A percentile compares a stretch with the other conserved stretches of the same genome.
These are phyloP conservation scores for Lipomyces starkeyi DNA, from an alignment of 805 yeast genomes.

Conservation along the genomic window DNA sequence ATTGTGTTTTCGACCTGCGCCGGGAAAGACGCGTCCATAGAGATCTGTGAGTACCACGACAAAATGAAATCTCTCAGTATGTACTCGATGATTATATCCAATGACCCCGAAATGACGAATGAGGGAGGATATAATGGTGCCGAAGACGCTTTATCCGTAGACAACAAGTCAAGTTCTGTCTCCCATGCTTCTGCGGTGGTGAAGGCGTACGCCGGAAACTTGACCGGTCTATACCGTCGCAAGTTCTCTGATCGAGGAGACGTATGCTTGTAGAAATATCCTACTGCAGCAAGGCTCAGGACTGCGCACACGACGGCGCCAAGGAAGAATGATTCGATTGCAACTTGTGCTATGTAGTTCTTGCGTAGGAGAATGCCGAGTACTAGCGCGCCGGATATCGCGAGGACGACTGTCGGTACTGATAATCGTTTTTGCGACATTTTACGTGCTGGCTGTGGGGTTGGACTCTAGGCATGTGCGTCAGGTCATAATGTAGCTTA, in stretches of 20 bases:
- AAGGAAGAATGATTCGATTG: conserved; percentile 26
- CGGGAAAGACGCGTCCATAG: conserved; percentile 51
- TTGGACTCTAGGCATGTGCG: not conserved
- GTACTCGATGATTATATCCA: conserved; percentile 57
- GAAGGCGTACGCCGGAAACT: conserved; percentile 37
- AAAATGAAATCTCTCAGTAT: conserved; percentile 60
- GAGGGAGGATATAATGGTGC: conserved; percentile 53
- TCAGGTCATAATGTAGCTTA: conserved; percentile 11
- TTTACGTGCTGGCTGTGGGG: not conserved
- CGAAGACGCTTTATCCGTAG: conserved; percentile 24
- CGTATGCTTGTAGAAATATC: conserved; percentile 33
- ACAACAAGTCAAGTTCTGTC: conserved; percentile 22
- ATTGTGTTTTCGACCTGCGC: conserved; percentile 55
- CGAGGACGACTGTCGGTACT: conserved; percentile 16
- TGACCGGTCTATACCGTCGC: conserved; percentile 25
- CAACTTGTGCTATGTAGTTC: conserved; percentile 31
- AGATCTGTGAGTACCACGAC: conserved; percentile 61
- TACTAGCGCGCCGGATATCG: conserved; percentile 13
- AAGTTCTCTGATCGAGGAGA: conserved; percentile 23
- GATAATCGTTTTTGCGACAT: conserved; percentile 13
- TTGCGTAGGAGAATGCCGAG: conserved; percentile 23
- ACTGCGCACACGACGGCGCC: conserved; percentile 27
- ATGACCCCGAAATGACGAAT: conserved; percentile 57
- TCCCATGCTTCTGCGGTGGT: conserved; percentile 23
- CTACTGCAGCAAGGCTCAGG: conserved; percentile 33